Evolutionary conservation across 495 filamentous ascomycete species (phyloP).

Genomic region (Hypoxylon subgilvum): DNA sequence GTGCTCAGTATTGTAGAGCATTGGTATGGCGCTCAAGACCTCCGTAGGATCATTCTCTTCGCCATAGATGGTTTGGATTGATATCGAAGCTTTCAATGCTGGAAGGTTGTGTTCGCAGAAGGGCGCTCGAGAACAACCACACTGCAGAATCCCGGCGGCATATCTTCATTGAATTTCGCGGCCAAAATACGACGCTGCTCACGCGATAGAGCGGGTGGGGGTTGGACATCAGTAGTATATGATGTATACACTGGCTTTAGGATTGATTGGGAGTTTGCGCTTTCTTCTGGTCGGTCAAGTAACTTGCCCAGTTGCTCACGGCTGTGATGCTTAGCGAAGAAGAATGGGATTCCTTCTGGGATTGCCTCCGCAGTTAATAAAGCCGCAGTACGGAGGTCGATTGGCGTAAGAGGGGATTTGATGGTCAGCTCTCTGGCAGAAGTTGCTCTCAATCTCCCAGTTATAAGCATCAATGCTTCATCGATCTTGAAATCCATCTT

Average conservation of each 20-base stretch:
- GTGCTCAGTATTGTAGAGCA: constrained; percentile 15
- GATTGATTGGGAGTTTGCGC: neutral
- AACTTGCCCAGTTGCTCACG: neutral
- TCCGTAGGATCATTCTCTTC: constrained; percentile 18
- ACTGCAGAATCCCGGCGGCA: constrained; percentile 4
- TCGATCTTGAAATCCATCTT: constrained; percentile 15
- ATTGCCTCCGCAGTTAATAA: constrained; percentile 12
- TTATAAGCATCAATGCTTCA: constrained; percentile 15
- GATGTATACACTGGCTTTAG: constrained; percentile 8
- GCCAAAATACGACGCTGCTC: constrained; percentile 14
- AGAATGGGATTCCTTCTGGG: constrained; percentile 16
- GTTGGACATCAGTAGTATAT: constrained; percentile 15
- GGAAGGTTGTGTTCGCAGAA: constrained; percentile 17
- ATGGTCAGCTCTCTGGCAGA: constrained; percentile 12
- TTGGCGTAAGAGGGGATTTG: constrained; percentile 14
- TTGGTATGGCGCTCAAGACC: constrained; percentile 13
- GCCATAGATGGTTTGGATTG: constrained; percentile 13
- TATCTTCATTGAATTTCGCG: constrained; percentile 12
- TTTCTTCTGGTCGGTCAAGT: neutral
- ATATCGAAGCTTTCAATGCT: constrained; percentile 16
- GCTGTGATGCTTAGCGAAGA: constrained; percentile 4
- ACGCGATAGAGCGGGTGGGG: constrained; percentile 6
- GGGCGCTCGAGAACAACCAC: constrained; percentile 12
- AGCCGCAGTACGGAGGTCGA: constrained; percentile 12
- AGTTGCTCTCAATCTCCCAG: constrained; percentile 9